Percentiles rank a stretch among this genome's conserved stretches.
These are phyloP conservation scores for Phytophthora litchii DNA, from an alignment of 352 stramenopile genomes.

Conservation along the genomic window DNA sequence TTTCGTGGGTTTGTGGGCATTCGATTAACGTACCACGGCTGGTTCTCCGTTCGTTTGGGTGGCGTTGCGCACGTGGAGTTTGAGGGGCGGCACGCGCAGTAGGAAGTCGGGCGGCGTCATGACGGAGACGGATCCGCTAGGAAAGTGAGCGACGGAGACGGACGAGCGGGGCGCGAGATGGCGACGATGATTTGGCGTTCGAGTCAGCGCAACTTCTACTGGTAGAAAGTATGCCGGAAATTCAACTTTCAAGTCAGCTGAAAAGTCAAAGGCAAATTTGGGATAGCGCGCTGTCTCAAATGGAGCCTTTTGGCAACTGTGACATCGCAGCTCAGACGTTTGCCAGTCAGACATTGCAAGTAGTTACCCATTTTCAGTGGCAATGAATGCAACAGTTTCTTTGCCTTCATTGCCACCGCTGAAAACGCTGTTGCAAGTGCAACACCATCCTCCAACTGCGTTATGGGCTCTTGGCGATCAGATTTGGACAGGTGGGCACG, in stretches of 20 bases:
- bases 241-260: neutral
- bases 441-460: too few species aligned
- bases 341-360: too few species aligned
- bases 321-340: neutral
- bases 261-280: neutral
- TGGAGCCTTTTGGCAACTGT: neutral
- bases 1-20: constrained; percentile 2
- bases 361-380: too few species aligned
- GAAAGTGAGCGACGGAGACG: constrained; percentile 17
- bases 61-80: constrained; percentile 63
- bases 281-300: neutral
- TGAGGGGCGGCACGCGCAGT: constrained; percentile 54
- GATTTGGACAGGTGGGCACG: neutral
- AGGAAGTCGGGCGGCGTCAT: constrained; percentile 54
- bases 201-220: constrained; percentile 26
- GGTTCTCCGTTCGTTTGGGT: constrained; percentile 59
- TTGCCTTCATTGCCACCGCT: too few species aligned
- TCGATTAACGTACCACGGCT: constrained; percentile 50
- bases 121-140: neutral
- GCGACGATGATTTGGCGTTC: constrained; percentile 23
- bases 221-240: neutral
- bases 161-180: constrained; percentile 10
- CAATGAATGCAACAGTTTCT: too few species aligned
- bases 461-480: neutral
- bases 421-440: too few species aligned